These are phyloP conservation scores for Citrus hindsii DNA, from an alignment of 345 rosid species.

Conservation along the genomic window DNA sequence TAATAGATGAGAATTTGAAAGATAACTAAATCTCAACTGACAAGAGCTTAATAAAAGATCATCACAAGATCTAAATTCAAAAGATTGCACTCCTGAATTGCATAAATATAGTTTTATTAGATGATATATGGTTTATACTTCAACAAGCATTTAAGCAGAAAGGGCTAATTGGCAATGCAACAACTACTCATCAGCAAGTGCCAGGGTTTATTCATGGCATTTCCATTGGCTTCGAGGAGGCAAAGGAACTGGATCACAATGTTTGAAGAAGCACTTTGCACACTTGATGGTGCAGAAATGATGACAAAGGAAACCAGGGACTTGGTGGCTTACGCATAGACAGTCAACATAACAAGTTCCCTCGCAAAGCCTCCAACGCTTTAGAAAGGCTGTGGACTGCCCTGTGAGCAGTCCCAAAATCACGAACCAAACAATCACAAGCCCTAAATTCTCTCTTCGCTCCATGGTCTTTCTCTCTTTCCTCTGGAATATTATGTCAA, in stretches of 20 bases:
- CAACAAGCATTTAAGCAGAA: neutral
- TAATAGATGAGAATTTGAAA: too few species aligned
- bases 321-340: neutral
- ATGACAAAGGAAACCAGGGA: neutral
- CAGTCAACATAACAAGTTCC: neutral
- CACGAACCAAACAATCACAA: neutral
- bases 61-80: too few species aligned
- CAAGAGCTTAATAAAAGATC: too few species aligned
- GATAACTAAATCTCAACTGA: too few species aligned
- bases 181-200: neutral
- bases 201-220: neutral
- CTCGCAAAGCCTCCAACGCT: neutral
- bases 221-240: neutral
- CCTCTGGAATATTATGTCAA: too few species aligned
- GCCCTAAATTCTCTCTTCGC: neutral
- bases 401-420: neutral
- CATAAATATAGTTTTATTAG: too few species aligned
- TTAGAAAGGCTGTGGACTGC: neutral
- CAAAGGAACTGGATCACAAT: neutral
- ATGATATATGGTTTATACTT: too few species aligned
- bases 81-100: too few species aligned
- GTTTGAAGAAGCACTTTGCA: neutral
- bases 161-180: neutral
- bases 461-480: too few species aligned
- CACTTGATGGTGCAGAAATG: neutral